A percentile compares a stretch with the other conserved stretches of the same genome.
These are phyloP conservation scores for Agaricus subrufescens DNA, from an alignment of 768 basidiomycete species.

Conservation along the genomic window DNA sequence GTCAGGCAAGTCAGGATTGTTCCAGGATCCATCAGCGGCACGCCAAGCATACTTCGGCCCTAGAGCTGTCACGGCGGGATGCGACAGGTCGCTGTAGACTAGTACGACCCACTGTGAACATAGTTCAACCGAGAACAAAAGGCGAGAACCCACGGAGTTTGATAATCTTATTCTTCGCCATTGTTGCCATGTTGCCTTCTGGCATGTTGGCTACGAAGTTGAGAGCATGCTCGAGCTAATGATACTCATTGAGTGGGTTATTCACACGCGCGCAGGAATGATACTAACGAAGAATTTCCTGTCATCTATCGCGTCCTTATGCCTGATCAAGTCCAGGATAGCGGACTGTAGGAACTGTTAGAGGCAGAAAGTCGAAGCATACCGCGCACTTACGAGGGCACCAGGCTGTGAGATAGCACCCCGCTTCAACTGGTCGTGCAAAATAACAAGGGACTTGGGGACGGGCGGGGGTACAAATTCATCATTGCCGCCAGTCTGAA, in stretches of 20 bases:
- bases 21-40: slow-evolving; percentile 70
- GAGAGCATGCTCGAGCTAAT: slow-evolving; percentile 68
- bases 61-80: slow-evolving; percentile 70
- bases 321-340: slow-evolving; percentile 53
- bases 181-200: slow-evolving; percentile 32
- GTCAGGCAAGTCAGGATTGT: slow-evolving; percentile 66
- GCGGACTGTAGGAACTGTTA: slow-evolving; percentile 37
- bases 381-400: slow-evolving; percentile 32
- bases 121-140: neutral
- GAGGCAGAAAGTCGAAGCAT: neutral
- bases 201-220: slow-evolving; percentile 58
- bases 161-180: slow-evolving; percentile 43
- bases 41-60: slow-evolving; percentile 64
- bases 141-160: slow-evolving; percentile 45
- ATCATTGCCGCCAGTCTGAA: slow-evolving; percentile 14
- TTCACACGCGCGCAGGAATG: neutral
- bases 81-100: slow-evolving; percentile 82
- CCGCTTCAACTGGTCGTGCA: slow-evolving; percentile 45
- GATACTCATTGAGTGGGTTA: neutral
- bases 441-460: slow-evolving; percentile 33
- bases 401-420: slow-evolving; percentile 28
- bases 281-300: slow-evolving; percentile 67
- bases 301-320: slow-evolving; percentile 67
- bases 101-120: neutral
- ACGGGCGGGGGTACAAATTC: slow-evolving; percentile 11